phyloP scores from a whole-genome alignment of 163 green algal species.

The Scenedesmus sp. region DNA sequence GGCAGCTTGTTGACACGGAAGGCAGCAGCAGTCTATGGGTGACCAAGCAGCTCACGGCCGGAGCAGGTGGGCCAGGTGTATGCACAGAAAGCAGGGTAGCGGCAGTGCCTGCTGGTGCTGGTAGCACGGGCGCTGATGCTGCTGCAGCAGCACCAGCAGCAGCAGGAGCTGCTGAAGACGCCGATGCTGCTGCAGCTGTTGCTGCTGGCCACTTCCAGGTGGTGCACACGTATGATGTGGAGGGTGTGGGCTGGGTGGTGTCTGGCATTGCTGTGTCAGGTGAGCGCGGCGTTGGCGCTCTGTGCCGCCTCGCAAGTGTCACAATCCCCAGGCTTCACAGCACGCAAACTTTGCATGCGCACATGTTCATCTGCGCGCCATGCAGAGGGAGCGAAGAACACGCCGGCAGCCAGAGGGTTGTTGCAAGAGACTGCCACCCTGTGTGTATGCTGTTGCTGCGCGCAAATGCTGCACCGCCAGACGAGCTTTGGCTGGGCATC shows the following conservation, averaged over 20 bases:
- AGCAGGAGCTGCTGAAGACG: background rate
- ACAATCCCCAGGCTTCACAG: too few species aligned
- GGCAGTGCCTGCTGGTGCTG: background rate
- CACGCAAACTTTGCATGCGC: too few species aligned
- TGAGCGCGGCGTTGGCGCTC: background rate
- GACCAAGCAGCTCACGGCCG: background rate
- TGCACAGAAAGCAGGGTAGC: background rate
- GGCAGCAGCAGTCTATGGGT: conserved; percentile 2
- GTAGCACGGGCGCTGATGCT: background rate
- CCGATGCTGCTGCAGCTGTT: background rate
- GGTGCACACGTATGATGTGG: conserved; percentile 73
- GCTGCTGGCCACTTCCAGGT: conserved; percentile 75
- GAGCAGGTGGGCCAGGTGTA: background rate
- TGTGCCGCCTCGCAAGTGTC: background rate
- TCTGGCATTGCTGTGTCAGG: conserved; percentile 70
- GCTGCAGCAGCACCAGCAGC: background rate
- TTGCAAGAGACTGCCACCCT: too few species aligned
- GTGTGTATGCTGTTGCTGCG: too few species aligned
- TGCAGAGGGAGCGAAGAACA: too few species aligned
- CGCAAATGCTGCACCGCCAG: too few species aligned
- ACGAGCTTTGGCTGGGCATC: too few species aligned
- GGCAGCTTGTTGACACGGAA: background rate
- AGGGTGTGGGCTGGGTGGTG: conserved; percentile 72
- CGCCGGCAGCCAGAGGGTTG: too few species aligned
- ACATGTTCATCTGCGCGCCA: too few species aligned